phyloP scores from a whole-genome alignment of 2,329 filamentous ascomycete species.

The Sporothrix pseudoabietina region DNA sequence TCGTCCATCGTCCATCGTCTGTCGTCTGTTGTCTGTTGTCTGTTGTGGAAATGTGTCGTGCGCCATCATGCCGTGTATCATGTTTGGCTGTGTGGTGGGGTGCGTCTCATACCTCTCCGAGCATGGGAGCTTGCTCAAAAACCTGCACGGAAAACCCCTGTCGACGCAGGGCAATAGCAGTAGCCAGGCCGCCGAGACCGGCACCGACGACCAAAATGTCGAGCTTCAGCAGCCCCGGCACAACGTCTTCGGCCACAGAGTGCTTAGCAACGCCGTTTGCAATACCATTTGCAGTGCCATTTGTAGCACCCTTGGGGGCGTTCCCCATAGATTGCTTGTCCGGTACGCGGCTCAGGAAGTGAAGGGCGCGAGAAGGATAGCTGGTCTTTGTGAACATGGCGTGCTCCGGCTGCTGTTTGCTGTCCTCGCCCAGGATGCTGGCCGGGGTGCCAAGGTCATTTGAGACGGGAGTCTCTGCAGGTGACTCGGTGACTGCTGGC shows the following conservation, averaged over 20 bases:
- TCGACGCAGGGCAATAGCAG: constrained; percentile 44
- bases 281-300: background rate
- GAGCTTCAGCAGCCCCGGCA: constrained; percentile 29
- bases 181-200: constrained; percentile 45
- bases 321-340: too few species aligned
- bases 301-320: too few species aligned
- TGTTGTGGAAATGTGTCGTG: too few species aligned
- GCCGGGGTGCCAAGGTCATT: too few species aligned
- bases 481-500: too few species aligned
- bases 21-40: too few species aligned
- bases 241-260: background rate
- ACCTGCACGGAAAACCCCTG: constrained; percentile 46
- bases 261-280: background rate
- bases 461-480: too few species aligned
- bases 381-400: background rate
- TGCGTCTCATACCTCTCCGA: constrained; percentile 41
- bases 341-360: background rate
- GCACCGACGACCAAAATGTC: constrained; percentile 34
- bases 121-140: constrained; percentile 44
- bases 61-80: too few species aligned
- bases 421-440: too few species aligned
- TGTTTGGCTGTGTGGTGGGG: too few species aligned
- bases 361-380: background rate
- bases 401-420: background rate
- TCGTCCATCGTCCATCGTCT: too few species aligned